These are phyloP conservation scores for Sporisorium graminicola DNA, from an alignment of 1,284 basidiomycete genomes.

Conservation along the genomic window DNA sequence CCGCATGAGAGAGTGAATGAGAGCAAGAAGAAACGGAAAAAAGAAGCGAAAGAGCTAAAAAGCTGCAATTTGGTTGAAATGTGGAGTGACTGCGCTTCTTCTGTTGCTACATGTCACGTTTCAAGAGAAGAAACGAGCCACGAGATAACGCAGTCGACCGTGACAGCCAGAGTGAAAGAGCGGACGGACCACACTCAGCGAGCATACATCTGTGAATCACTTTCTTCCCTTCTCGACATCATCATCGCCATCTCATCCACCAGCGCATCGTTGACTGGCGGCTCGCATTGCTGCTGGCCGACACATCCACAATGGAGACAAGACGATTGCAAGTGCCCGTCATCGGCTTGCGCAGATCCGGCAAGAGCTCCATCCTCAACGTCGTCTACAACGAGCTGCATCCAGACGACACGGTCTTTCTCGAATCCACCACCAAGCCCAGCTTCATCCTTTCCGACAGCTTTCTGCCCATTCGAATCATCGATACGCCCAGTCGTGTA, in stretches of 20 bases:
- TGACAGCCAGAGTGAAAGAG: background rate
- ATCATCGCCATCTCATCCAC: constrained; percentile 2
- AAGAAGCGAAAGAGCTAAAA: constrained; percentile 1
- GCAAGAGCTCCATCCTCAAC: constrained; percentile 91
- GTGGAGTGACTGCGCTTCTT: constrained; percentile 9
- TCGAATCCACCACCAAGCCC: constrained; percentile 74
- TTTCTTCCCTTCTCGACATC: background rate
- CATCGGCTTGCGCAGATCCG: constrained; percentile 71
- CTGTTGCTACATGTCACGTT: background rate
- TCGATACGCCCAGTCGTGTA: constrained; percentile 89
- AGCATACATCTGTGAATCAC: background rate
- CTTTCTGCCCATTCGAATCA: constrained; percentile 90
- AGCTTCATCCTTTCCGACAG: constrained; percentile 74
- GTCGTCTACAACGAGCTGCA: constrained; percentile 88
- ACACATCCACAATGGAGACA: constrained; percentile 22
- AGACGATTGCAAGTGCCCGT: constrained; percentile 49
- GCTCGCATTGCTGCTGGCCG: background rate
- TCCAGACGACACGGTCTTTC: constrained; percentile 89
- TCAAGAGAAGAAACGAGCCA: constrained; percentile 4
- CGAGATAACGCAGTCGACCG: constrained; percentile 5
- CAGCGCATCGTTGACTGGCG: background rate
- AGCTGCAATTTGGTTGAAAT: background rate
- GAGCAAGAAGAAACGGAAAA: constrained; percentile 6
- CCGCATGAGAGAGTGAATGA: background rate
- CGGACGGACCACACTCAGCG: constrained; percentile 10